These are phyloP conservation scores for Aegilops tauschii DNA, from an alignment of 176 grass and related monocot species.

Conservation along the genomic window DNA sequence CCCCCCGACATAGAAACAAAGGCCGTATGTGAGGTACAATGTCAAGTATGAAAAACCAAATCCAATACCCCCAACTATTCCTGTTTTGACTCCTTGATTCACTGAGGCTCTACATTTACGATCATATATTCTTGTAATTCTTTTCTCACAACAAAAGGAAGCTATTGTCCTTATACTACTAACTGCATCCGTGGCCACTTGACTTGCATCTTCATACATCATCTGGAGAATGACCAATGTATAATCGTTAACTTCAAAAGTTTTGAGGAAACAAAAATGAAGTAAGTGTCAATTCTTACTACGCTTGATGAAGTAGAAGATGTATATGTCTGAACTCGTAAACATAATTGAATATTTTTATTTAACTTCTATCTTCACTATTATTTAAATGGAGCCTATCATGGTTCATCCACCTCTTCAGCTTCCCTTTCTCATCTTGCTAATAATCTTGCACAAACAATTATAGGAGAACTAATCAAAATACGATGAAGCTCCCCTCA, in stretches of 20 bases:
- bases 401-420: background rate
- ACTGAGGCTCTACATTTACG: slow-evolving; percentile 56
- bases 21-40: slow-evolving; percentile 54
- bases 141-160: slow-evolving; percentile 60
- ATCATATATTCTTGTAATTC: slow-evolving; percentile 48
- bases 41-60: slow-evolving; percentile 68
- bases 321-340: background rate
- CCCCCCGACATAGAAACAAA: slow-evolving; percentile 71
- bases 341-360: background rate
- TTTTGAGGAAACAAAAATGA: background rate
- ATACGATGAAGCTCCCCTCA: background rate
- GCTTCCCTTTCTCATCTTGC: background rate
- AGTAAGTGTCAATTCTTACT: background rate
- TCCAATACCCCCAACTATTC: slow-evolving; percentile 56
- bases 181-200: slow-evolving; percentile 69
- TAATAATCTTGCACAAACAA: background rate
- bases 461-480: background rate
- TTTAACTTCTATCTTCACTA: background rate
- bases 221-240: slow-evolving; percentile 25
- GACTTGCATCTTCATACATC: slow-evolving; percentile 79
- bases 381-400: background rate
- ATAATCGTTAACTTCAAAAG: background rate
- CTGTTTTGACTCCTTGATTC: slow-evolving; percentile 55
- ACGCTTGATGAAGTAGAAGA: background rate
- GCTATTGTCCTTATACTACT: slow-evolving; percentile 68